Evolutionary conservation across 139 green algal species (phyloP).

Genomic region (Deuterostichococcus epilithicus): DNA sequence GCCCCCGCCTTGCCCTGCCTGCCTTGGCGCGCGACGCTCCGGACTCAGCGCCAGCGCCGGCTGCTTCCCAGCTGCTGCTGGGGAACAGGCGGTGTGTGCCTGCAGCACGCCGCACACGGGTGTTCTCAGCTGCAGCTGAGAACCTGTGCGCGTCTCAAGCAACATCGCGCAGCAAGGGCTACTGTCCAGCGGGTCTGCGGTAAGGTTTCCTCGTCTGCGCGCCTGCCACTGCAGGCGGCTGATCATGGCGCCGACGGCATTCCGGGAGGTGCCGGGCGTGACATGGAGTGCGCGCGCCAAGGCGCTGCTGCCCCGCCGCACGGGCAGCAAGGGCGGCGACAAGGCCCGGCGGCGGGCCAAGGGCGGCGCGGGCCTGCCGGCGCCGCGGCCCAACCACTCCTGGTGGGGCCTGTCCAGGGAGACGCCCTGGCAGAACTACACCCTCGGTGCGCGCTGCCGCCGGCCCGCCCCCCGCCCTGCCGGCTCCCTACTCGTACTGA

Average conservation of each 20-base stretch:
- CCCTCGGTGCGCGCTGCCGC: background rate
- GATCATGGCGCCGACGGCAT: conserved; percentile 19
- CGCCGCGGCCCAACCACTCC: background rate
- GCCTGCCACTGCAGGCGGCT: conserved; percentile 13
- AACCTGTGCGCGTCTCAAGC: too few relatives aligned
- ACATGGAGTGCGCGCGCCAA: conserved; percentile 13
- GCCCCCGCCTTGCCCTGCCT: too few relatives aligned
- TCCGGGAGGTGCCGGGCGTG: conserved; percentile 3
- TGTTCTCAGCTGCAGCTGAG: too few relatives aligned
- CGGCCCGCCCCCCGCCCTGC: background rate
- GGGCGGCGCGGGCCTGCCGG: too few relatives aligned
- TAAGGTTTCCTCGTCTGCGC: too few relatives aligned
- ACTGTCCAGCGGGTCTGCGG: too few relatives aligned
- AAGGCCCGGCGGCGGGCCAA: background rate
- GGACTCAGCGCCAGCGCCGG: too few relatives aligned
- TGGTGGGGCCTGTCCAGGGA: background rate
- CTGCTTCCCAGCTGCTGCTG: too few relatives aligned
- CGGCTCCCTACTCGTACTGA: background rate
- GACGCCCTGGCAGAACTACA: background rate
- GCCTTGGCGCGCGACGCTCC: too few relatives aligned
- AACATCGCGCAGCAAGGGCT: too few relatives aligned
- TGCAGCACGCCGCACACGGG: too few relatives aligned
- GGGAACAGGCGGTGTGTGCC: too few relatives aligned
- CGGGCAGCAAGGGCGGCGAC: conserved; percentile 3
- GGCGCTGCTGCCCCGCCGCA: background rate